A percentile compares a stretch with the other conserved stretches of the same genome.
Conservation (phyloP, 1,284 basidiomycete species). For the Mrakiaceae sp. region DNA sequence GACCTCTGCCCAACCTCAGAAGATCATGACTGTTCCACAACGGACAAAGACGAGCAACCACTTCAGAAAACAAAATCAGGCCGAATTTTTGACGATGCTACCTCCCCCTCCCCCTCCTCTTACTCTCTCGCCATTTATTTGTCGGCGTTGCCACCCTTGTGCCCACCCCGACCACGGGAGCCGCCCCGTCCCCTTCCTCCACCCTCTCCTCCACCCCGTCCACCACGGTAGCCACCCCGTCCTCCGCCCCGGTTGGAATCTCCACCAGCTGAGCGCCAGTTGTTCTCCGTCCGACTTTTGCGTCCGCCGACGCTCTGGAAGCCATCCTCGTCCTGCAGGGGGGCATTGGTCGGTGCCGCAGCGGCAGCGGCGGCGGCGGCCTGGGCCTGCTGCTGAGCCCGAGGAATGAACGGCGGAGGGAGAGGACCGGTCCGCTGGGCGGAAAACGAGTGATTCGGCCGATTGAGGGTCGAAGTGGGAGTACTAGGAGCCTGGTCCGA, state of each 20-base stretch:
- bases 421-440: background rate
- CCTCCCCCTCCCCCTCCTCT: no score
- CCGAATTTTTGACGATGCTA: no score
- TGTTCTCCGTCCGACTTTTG: background rate
- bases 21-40: no score
- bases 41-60: no score
- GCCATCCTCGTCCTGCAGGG: slow-evolving; percentile 2
- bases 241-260: background rate
- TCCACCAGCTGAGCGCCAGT: slow-evolving; percentile 2
- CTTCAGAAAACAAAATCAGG: no score
- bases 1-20: no score
- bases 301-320: background rate
- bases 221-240: background rate
- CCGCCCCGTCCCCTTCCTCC: background rate
- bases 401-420: background rate
- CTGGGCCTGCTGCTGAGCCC: background rate
- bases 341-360: background rate
- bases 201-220: background rate
- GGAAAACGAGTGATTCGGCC: background rate
- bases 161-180: background rate
- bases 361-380: background rate
- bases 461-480: slow-evolving; percentile 1
- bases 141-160: no score
- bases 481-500: background rate
- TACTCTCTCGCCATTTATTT: no score